Evolutionary conservation across 352 stramenopile species (phyloP), one percentile per base, ranked within the genome.

Genomic region (Globisporangium camurandrum): DNA sequence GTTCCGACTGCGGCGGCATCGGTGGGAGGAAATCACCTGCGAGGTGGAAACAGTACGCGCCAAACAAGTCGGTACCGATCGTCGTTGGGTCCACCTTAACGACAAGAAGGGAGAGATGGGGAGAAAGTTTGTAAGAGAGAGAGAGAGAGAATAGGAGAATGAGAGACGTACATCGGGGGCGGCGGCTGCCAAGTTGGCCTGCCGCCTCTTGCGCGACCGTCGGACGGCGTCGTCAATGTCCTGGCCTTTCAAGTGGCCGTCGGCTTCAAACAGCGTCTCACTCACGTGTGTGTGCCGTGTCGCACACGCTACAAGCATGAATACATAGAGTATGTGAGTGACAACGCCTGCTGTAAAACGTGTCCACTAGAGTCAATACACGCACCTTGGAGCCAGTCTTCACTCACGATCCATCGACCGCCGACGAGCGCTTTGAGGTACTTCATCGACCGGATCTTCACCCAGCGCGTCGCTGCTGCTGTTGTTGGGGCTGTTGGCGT

Each of bases 361-460:
- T 39, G 30, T 41, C 42, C 24, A 36, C 52, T 23, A 14, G 16
- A 9, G 24, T 0, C 0, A 8, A 42, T 31, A 17, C 16, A 42
- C 48, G 23, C 38, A 85, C 77, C 77, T 71, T 75, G 58, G 22
- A 94, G 62, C 83, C 83, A 94, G 17, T 84, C 67, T 30, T 89
- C 71, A 42, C 77, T 90, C 28, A 94, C 78, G 58, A 94, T 86
- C 83, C 83, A 94, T 24, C 80, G 75, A 9, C 83, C 83, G 14
- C 63, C 74, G 28, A 82, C 69, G 8, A 94, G 67, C 44, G 75
- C 83, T 49, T 92, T 92, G 22, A 94, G 66, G 28, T 92, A 94
- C 52, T 94, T 94, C 36, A 94, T 65, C 24, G 83, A 92, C 16
- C 83, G 71, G 39, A 87, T 88, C 57, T 87, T 89, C 22, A 89